A percentile compares a stretch with the other conserved stretches of the same genome.
These are phyloP conservation scores for Metarhizium humberi DNA, from an alignment of 2,329 filamentous ascomycete species.

Conservation along the genomic window DNA sequence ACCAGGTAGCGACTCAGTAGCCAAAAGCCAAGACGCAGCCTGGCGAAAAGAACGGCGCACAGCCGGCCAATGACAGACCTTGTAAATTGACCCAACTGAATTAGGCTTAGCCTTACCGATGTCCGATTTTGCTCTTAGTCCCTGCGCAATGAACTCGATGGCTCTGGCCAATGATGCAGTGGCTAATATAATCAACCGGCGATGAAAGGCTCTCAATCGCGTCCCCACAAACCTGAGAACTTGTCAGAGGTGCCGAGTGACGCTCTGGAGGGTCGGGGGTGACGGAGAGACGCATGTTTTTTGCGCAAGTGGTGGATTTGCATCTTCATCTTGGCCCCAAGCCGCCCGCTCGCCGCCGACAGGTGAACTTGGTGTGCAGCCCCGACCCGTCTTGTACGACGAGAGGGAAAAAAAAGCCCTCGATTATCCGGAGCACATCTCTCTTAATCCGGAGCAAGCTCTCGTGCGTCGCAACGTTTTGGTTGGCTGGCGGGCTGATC, in stretches of 20 bases:
- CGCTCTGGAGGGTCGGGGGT: constrained; percentile 6
- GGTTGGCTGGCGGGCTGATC: neutral
- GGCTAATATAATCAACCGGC: constrained; percentile 9
- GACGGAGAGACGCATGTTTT: neutral
- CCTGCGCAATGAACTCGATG: constrained; percentile 3
- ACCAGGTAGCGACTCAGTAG: no score
- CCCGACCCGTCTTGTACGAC: no score
- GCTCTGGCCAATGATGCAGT: constrained; percentile 8
- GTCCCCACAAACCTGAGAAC: neutral
- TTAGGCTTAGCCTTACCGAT: constrained; percentile 12
- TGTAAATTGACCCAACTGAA: neutral
- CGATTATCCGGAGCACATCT: no score
- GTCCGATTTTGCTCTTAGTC: constrained; percentile 9
- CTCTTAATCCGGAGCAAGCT: no score
- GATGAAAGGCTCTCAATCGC: constrained; percentile 3
- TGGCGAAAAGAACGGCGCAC: neutral
- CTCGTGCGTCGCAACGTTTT: no score
- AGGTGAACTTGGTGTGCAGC: no score
- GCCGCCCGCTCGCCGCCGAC: no score
- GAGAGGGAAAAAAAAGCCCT: no score
- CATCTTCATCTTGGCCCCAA: neutral
- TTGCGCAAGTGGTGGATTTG: neutral
- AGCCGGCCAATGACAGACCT: neutral
- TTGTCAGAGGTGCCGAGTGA: constrained; percentile 3
- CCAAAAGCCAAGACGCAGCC: neutral